phyloP scores from a whole-genome alignment of 2,329 filamentous ascomycete genomes.

The Volutella citrinella region DNA sequence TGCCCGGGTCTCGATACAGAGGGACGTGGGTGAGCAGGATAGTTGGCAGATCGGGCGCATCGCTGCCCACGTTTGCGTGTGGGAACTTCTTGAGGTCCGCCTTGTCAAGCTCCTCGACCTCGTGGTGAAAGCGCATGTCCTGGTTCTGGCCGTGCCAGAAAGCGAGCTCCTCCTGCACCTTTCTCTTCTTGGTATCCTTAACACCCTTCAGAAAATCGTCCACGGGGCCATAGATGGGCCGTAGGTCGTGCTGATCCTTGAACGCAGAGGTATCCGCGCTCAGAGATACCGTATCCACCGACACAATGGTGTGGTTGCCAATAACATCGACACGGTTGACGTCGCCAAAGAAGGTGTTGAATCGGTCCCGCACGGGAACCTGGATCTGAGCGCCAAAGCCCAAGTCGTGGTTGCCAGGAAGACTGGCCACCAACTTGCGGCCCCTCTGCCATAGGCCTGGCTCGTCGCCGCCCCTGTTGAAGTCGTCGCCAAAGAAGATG shows the following conservation, averaged over 20 bases:
- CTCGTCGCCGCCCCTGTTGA: slow-evolving; percentile 54
- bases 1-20: slow-evolving; percentile 76
- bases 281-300: slow-evolving; percentile 82
- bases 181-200: slow-evolving; percentile 61
- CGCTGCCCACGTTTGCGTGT: slow-evolving; percentile 41
- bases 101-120: slow-evolving; percentile 55
- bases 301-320: slow-evolving; percentile 94
- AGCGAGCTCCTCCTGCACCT: slow-evolving; percentile 66
- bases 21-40: slow-evolving; percentile 90
- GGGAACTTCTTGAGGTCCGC: slow-evolving; percentile 31
- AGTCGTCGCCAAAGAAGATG: slow-evolving; percentile 77
- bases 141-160: slow-evolving; percentile 59
- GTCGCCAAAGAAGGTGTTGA: slow-evolving; percentile 85
- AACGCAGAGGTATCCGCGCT: slow-evolving; percentile 64
- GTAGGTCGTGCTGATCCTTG: slow-evolving; percentile 49
- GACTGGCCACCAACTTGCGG: slow-evolving; percentile 74
- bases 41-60: slow-evolving; percentile 69
- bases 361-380: slow-evolving; percentile 73
- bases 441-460: slow-evolving; percentile 60
- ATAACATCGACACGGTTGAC: slow-evolving; percentile 88
- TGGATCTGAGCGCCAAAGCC: slow-evolving; percentile 88
- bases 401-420: slow-evolving; percentile 94
- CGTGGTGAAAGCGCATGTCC: slow-evolving; percentile 55
- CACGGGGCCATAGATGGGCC: slow-evolving; percentile 70
- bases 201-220: slow-evolving; percentile 72